Conservation (phyloP, 169 alveolate genomes). For the Theileria parva region DNA sequence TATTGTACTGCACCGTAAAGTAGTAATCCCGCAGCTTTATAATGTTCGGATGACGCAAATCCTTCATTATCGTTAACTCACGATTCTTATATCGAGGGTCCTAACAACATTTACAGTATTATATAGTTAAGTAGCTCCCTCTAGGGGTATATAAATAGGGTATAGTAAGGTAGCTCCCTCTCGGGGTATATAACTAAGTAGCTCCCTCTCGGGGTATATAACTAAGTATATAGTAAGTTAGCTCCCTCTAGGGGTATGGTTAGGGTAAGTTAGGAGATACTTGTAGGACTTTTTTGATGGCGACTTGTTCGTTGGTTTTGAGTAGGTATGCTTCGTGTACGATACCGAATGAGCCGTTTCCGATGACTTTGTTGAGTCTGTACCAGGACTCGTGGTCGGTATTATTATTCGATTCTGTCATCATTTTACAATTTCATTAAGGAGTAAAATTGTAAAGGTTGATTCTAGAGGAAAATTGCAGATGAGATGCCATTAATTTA, state of each 20-base stretch:
- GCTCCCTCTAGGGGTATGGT: no score
- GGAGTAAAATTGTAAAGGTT: neutral
- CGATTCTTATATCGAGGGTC: constrained; percentile 95
- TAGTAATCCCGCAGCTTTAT: constrained; percentile 89
- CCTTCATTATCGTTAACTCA: constrained; percentile 93
- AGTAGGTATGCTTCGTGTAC: constrained; percentile 91
- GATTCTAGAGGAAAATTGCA: neutral
- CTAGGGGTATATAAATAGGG: no score
- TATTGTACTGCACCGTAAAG: constrained; percentile 69
- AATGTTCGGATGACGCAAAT: constrained; percentile 91
- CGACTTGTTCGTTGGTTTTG: constrained; percentile 94
- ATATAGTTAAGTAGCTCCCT: no score
- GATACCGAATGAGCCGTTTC: constrained; percentile 98
- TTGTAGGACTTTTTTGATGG: constrained; percentile 95
- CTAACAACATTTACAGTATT: constrained; percentile 6
- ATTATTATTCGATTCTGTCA: constrained; percentile 9
- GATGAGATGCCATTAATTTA: no score
- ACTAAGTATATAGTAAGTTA: no score
- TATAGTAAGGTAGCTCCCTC: no score
- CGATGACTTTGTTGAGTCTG: constrained; percentile 87
- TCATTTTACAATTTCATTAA: constrained; percentile 2
- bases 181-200: no score
- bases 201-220: no score
- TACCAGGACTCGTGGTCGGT: constrained; percentile 54
- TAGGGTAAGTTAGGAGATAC: constrained; percentile 45